Evolutionary conservation across 2,329 filamentous ascomycete species (phyloP), one percentile per base, ranked within the genome.

Genomic region (Incumbomyces lentus): DNA sequence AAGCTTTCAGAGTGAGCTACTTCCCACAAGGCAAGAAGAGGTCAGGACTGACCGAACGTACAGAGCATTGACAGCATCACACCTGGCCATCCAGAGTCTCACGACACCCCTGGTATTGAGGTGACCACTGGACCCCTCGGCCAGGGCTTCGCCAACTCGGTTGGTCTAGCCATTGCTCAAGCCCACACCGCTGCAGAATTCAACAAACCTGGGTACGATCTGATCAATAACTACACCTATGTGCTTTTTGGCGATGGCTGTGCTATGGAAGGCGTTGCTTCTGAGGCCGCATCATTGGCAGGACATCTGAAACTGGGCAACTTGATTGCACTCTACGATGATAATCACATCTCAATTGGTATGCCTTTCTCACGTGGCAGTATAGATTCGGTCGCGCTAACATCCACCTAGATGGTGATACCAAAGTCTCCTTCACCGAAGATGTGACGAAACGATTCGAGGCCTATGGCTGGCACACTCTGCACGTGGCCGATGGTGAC

Each of bases 221-320:
- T 98, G 48, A 72, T 94, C 70, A 84, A 93, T 79, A 95, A 96
- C 82, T 81, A 95, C 79, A 98, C 92, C 66, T 98, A 89, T 74
- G 73, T 69, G 70, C 95, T 96, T 79, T 86, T 98, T 65, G 92
- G 92, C 66, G 92, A 98, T 76, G 92, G 92, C 58, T 98, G 92
- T 72, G 79, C 93, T 71, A 93, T 94, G 89, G 92, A 98, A 77
- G 92, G 92, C 77, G 78, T 98, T 73, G 87, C 92, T 58, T 79
- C 80, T 64, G 92, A 98, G 76, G 90, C 92, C 62, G 86, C 78
- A 59, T 95, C 88, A 51, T 78, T 88, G 59, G 92, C 92, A 59
- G 92, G 92, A 64, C 92, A 98, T 75, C 78, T 96, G 69, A 85
- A 96, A 78, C 81, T 98, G 56, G 92, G 90, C 66, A 98, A 96